Evolutionary conservation across 805 yeast genomes (phyloP), one percentile per base, ranked within the genome.

Genomic region (Cyberlindnera samutprakarnensis): DNA sequence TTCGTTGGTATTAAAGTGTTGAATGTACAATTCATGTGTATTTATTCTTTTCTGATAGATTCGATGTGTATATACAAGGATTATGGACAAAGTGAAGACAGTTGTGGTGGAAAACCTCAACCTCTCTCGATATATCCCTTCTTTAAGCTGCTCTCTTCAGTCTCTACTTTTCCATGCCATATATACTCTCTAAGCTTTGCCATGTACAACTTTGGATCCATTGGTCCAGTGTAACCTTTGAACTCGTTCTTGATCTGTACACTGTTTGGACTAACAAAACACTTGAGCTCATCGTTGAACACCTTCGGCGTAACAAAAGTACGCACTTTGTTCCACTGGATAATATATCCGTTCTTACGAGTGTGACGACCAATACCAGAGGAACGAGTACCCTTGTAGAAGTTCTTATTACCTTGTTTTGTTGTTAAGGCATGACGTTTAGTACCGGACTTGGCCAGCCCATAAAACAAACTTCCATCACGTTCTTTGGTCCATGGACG

Each of bases 371-470:
- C 99, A 41, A 86, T 75, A 57, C 96, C 96, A 4, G 94, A 72
- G 5, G 98, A 84, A 37, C 96, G 74, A 15, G 97, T 92, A 66
- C 99, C 99, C 58, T 92, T 92, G 64, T 92, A 92, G 62, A 69
- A 83, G 47, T 83, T 79, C 64, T 88, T 87, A 61, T 92, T 90
- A 50, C 98, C 97, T 54, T 85, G 86, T 51, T 92, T 92, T 15
- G 96, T 80, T 15, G 95, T 81, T 47, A 90, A 64, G 5, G 95
- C 72, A 53, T 72, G 70, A 64, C 96, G 78, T 56, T 80, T 85
- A 43, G 85, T 77, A 35, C 96, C 96, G 7, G 78, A 54, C 52
- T 83, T 87, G 12, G 79, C 63, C 17, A 62, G 47, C 29, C 96
- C 96, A 53, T 87, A 87, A 66, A 83, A 87, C 14, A 84, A 66